phyloP scores from a whole-genome alignment of 164 flowering plant species.

The Hamamelis virginiana region DNA sequence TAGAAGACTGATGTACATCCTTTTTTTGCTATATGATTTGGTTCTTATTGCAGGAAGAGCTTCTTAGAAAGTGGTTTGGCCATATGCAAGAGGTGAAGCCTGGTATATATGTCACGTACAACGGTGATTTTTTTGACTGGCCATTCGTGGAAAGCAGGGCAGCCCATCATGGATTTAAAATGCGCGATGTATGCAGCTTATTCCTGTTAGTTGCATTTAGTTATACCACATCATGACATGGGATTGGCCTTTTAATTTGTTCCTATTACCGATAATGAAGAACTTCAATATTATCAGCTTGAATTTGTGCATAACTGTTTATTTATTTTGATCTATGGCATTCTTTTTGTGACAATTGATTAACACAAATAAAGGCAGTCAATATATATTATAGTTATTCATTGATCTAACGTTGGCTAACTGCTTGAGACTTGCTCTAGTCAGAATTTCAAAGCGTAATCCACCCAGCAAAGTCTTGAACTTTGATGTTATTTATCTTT shows the following conservation, averaged over 20 bases:
- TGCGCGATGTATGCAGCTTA: constrained; percentile 66
- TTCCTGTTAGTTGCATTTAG: background rate
- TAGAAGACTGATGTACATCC: background rate
- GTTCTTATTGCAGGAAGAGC: constrained; percentile 59
- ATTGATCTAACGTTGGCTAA: background rate
- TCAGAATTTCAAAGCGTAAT: background rate
- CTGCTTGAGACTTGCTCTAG: background rate
- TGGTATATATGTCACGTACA: constrained; percentile 95
- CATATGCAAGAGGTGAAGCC: constrained; percentile 97
- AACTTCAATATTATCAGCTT: background rate
- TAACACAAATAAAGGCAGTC: background rate
- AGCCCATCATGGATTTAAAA: constrained; percentile 71
- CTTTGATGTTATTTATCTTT: background rate
- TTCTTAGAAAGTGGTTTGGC: constrained; percentile 79
- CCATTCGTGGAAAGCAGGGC: constrained; percentile 96
- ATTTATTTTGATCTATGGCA: background rate
- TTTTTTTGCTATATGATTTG: constrained; percentile 13
- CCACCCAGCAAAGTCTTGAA: background rate
- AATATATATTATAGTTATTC: background rate
- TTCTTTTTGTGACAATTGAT: too few relatives aligned
- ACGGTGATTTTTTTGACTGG: constrained; percentile 99
- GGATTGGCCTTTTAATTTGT: background rate
- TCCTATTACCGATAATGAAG: background rate
- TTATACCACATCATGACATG: background rate
- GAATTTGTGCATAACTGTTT: background rate